Evolutionary conservation across 2,329 filamentous ascomycete genomes (phyloP).

Genomic region (Aspergillus novoparasiticus): DNA sequence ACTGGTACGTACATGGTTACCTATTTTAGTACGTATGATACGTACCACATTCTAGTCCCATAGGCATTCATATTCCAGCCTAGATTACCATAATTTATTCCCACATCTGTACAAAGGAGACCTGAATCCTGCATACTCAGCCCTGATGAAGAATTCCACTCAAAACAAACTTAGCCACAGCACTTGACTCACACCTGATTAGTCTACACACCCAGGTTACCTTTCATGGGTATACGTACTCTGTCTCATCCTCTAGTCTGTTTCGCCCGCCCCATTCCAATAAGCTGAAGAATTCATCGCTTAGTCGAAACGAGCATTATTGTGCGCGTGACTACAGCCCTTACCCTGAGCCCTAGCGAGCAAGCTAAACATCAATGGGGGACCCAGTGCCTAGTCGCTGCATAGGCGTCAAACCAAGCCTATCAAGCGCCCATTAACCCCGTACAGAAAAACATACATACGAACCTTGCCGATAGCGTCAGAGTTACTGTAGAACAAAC

Average conservation of each 20-base stretch:
- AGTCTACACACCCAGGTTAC: neutral
- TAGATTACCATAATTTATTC: constrained; percentile 2
- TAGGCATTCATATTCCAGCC: constrained; percentile 1
- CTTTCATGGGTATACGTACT: neutral
- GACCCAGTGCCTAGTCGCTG: neutral
- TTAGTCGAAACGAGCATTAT: neutral
- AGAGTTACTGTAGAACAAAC: neutral
- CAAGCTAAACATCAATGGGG: neutral
- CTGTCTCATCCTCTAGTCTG: neutral
- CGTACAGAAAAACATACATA: neutral
- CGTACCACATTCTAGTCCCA: neutral
- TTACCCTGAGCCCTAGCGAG: constrained; percentile 2
- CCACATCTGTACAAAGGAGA: neutral
- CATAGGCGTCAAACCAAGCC: neutral
- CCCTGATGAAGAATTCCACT: neutral
- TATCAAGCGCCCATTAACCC: neutral
- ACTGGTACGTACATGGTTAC: neutral
- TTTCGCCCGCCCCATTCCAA: neutral
- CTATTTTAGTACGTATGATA: neutral
- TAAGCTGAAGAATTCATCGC: neutral
- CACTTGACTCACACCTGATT: neutral
- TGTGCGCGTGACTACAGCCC: constrained; percentile 2
- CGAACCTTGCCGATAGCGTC: neutral
- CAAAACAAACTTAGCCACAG: neutral
- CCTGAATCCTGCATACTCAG: constrained; percentile 5